phyloP scores from a whole-genome alignment of 2,329 filamentous ascomycete species.

The Aureobasidium uvarum region DNA sequence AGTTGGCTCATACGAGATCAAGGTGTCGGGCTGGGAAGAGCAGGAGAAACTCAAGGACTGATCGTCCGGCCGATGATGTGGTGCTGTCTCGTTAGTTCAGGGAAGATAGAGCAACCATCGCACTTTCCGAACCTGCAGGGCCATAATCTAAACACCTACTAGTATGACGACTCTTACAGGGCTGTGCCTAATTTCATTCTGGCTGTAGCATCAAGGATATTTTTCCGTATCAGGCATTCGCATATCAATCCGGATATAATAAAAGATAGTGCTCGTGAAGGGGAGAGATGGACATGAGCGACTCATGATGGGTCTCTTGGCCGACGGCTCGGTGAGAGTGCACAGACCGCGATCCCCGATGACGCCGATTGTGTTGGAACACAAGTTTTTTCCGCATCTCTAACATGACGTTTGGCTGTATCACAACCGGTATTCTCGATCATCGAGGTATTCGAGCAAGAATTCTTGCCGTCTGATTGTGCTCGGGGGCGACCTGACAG shows the following conservation, averaged over 20 bases:
- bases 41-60: background rate
- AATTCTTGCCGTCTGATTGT: background rate
- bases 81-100: background rate
- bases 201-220: background rate
- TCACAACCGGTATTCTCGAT: background rate
- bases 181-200: background rate
- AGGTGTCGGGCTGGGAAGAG: conserved; percentile 19
- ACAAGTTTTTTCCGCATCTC: conserved; percentile 7
- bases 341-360: conserved; percentile 1
- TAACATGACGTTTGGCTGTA: conserved; percentile 1
- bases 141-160: background rate
- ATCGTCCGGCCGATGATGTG: background rate
- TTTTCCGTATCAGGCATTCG: background rate
- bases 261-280: background rate
- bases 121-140: background rate
- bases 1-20: conserved; percentile 38
- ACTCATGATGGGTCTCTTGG: background rate
- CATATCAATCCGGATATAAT: conserved; percentile 9
- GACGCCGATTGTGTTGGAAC: background rate
- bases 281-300: background rate
- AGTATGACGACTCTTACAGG: background rate
- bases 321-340: background rate
- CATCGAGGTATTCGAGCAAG: background rate
- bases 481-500: too few species aligned
- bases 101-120: background rate